Base-by-base conservation (phyloP, 2,329 filamentous ascomycete genomes). In the Monilinia vaccinii-corymbosi region DNA sequence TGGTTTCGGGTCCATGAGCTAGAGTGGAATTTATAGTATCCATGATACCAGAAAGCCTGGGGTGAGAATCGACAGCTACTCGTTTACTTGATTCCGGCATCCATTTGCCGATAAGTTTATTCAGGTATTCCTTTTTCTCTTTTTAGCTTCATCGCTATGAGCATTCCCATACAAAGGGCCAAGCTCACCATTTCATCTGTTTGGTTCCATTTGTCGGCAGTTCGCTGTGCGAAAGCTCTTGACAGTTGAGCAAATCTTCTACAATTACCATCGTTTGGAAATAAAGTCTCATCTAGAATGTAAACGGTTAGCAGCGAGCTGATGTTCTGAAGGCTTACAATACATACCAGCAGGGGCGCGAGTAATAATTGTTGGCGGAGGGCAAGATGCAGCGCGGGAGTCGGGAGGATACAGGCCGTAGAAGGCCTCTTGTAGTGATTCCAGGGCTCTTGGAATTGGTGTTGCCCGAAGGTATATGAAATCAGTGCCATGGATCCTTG, bases 21-120 rank as follows among this genome's bases (percentile, higher is more conserved):
- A 88, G 78, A 0, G 91, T 96, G 8, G 90, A 84, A 71, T 97
- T 97, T 70, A 97, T 82, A 0, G 90, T 94, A 75, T 99, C 94
- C 88, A 96, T 91, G 68, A 99, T 87, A 57, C 94, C 94, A 7
- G 86, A 91, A 14, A 97, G 78, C 48, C 92, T 81, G 0, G 94
- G 94, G 62, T 87, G 86, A 1, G 86, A 86, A 73, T 97, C 91
- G 10, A 97, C 89, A 31, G 88, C 89, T 10, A 97, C 85, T 44
- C 80, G 79, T 13, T 81, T 81, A 34, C 78, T 80, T 40, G 80
- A 79, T 9, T 84, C 79, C 0, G 91, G 90, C 89, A 97, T 96
- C 84, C 88, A 96, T 72, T 88, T 91, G 40, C 87, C 85, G 58
- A 92, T 84, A 61, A 89, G 75, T 62, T 82, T 85, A 68, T 88